Conservation (phyloP, 2,329 filamentous ascomycete species). For the Orbilia javanica region DNA sequence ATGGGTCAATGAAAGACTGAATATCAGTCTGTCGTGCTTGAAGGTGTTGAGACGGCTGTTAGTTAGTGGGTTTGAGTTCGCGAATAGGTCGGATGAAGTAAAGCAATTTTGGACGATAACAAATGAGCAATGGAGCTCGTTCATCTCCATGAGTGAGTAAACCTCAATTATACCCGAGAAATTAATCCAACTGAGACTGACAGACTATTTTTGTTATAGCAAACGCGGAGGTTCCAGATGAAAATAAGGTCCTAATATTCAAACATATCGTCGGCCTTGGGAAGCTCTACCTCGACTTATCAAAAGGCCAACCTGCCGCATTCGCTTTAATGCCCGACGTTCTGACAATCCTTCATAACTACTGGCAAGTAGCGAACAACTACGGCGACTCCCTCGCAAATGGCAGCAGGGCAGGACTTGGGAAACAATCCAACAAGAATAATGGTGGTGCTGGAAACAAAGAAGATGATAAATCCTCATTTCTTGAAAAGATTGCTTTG, state of each 20-base stretch:
- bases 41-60: slow-evolving; percentile 84
- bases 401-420: slow-evolving; percentile 68
- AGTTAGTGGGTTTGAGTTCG: slow-evolving; percentile 84
- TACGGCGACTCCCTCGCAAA: slow-evolving; percentile 78
- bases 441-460: slow-evolving; percentile 65
- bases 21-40: slow-evolving; percentile 77
- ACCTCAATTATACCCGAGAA: neutral
- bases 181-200: neutral
- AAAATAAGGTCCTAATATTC: slow-evolving; percentile 70
- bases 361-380: slow-evolving; percentile 84
- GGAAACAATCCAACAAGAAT: slow-evolving; percentile 27
- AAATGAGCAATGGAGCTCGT: slow-evolving; percentile 80
- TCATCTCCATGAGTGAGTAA: slow-evolving; percentile 71
- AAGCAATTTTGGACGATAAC: slow-evolving; percentile 84
- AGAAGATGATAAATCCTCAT: slow-evolving; percentile 67
- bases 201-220: neutral
- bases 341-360: slow-evolving; percentile 80
- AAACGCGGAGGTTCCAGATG: slow-evolving; percentile 27
- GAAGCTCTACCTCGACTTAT: slow-evolving; percentile 91
- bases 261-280: slow-evolving; percentile 91
- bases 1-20: slow-evolving; percentile 75
- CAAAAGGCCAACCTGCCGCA: slow-evolving; percentile 80
- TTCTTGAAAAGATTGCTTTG: slow-evolving; percentile 83
- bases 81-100: slow-evolving; percentile 81
- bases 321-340: slow-evolving; percentile 87